These are phyloP conservation scores for Cyclocybe aegerita DNA, from an alignment of 768 basidiomycete species.

Conservation along the genomic window DNA sequence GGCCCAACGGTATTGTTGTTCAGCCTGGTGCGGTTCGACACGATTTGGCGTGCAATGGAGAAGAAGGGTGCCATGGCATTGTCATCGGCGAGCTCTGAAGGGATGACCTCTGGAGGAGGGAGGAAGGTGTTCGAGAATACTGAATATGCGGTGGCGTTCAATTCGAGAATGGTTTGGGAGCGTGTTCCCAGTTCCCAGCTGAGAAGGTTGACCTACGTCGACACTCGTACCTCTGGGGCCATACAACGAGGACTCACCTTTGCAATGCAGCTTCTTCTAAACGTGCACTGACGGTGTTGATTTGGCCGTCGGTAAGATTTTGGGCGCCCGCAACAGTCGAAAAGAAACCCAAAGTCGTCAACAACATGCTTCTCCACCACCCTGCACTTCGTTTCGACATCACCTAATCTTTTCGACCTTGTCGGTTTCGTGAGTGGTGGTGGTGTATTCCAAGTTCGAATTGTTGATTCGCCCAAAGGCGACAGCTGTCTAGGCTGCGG, in stretches of 20 bases:
- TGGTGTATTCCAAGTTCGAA: too few species aligned
- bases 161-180: constrained; percentile 47
- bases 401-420: too few species aligned
- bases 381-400: too few species aligned
- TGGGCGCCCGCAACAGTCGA: constrained; percentile 18
- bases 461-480: too few species aligned
- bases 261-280: constrained; percentile 34
- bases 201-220: not conserved
- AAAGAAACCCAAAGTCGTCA: not conserved
- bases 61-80: constrained; percentile 52
- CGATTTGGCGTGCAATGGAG: constrained; percentile 48
- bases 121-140: constrained; percentile 36
- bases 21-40: constrained; percentile 43
- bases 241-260: constrained; percentile 28
- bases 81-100: constrained; percentile 25
- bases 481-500: too few species aligned
- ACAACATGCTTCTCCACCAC: too few species aligned
- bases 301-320: constrained; percentile 30
- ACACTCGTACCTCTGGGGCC: not conserved
- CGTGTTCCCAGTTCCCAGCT: constrained; percentile 62
- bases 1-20: constrained; percentile 47
- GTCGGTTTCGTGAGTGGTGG: too few species aligned
- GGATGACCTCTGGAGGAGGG: constrained; percentile 36
- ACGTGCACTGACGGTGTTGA: constrained; percentile 31
- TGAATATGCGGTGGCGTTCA: constrained; percentile 44